Evolutionary conservation across 257 asterid species (phyloP).

Genomic region (Verbascum thapsus): DNA sequence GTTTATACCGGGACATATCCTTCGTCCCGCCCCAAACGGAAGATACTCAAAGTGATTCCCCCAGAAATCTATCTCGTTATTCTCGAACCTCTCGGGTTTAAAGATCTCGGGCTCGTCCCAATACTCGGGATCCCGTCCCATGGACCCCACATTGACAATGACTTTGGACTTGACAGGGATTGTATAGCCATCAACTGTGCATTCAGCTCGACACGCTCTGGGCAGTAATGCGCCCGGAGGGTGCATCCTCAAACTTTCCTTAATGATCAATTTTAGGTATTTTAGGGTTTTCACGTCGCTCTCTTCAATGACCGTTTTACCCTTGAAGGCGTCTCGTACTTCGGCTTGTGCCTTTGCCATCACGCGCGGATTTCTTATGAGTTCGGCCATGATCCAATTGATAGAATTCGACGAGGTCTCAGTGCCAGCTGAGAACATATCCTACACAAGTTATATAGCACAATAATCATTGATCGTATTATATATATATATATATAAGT

Average conservation of each 20-base stretch:
- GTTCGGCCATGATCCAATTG: slow-evolving; percentile 28
- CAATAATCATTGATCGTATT: too few relatives aligned
- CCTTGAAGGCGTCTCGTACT: not conserved
- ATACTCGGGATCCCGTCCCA: slow-evolving; percentile 22
- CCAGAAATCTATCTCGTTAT: not conserved
- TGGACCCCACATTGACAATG: not conserved
- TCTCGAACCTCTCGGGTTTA: slow-evolving; percentile 27
- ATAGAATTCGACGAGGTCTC: slow-evolving; percentile 14
- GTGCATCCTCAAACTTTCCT: slow-evolving; percentile 26
- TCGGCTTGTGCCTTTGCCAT: slow-evolving; percentile 24
- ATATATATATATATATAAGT: too few relatives aligned
- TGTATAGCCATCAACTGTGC: slow-evolving; percentile 6
- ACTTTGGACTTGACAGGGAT: slow-evolving; percentile 15
- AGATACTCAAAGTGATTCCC: slow-evolving; percentile 20
- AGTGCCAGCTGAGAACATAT: slow-evolving; percentile 15
- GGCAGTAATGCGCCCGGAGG: slow-evolving; percentile 14
- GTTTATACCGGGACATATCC: slow-evolving; percentile 25
- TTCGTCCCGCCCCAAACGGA: slow-evolving; percentile 27
- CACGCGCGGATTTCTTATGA: slow-evolving; percentile 19
- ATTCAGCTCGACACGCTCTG: slow-evolving; percentile 13
- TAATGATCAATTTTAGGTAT: slow-evolving; percentile 21
- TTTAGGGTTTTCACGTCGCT: not conserved
- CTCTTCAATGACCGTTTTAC: not conserved
- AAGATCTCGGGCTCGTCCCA: slow-evolving; percentile 22
- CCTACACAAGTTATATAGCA: not conserved